These are phyloP conservation scores for Cryptococcus sp. DNA, from an alignment of 1,284 basidiomycete species.

Conservation along the genomic window DNA sequence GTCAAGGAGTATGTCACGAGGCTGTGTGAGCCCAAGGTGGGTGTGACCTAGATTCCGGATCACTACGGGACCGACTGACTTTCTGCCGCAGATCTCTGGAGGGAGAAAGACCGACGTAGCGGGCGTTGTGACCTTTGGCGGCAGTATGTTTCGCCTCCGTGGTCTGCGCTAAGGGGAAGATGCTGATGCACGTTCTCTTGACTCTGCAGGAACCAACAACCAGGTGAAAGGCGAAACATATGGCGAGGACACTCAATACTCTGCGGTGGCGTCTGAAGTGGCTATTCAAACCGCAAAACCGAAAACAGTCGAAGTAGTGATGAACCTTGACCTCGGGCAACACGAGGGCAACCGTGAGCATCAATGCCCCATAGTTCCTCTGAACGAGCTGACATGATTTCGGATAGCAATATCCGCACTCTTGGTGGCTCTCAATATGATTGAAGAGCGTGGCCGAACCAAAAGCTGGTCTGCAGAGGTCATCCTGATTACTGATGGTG, in stretches of 20 bases:
- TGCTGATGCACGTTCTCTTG: too few species aligned
- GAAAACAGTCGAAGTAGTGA: conserved; percentile 68
- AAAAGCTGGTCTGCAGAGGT: conserved; percentile 80
- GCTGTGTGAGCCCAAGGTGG: conserved; percentile 82
- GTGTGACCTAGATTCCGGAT: conserved; percentile 9
- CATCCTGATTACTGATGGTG: conserved; percentile 74
- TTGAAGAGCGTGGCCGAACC: conserved; percentile 54
- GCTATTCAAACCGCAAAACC: conserved; percentile 73
- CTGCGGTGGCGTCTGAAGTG: conserved; percentile 66
- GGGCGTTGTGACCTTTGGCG: conserved; percentile 78
- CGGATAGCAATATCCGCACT: conserved; percentile 62
- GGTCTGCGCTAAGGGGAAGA: too few species aligned
- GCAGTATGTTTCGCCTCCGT: conserved; percentile 42
- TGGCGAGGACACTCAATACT: too few species aligned
- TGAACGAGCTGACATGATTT: not conserved
- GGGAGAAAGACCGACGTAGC: conserved; percentile 89
- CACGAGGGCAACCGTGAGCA: conserved; percentile 42
- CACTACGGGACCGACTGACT: not conserved
- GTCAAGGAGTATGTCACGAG: conserved; percentile 79
- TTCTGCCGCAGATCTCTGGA: conserved; percentile 67
- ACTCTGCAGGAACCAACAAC: not conserved
- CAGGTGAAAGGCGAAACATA: conserved; percentile 11
- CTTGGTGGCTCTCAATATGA: conserved; percentile 76
- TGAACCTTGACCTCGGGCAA: conserved; percentile 59
- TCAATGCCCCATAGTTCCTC: not conserved